These are phyloP conservation scores for Prunus fruticosa DNA, from an alignment of 306 rosid genomes.

Conservation along the genomic window DNA sequence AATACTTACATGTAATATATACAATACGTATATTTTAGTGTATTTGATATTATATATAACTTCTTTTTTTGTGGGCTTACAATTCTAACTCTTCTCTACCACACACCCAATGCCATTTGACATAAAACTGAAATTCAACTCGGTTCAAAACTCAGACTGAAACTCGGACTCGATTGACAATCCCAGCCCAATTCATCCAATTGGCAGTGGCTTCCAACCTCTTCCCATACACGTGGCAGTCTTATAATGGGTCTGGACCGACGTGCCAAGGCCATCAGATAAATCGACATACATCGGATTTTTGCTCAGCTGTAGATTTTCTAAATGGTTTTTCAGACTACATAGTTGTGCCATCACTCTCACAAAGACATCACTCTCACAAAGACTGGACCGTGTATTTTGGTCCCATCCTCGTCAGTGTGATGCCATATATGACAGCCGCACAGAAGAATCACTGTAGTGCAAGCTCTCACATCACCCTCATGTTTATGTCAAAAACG, in stretches of 20 bases:
- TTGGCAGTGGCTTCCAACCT: neutral
- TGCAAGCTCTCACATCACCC: neutral
- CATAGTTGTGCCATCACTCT: too few species aligned
- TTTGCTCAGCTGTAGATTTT: neutral
- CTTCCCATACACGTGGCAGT: constrained; percentile 15
- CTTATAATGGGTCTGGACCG: constrained; percentile 9
- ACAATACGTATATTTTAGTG: neutral
- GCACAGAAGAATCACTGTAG: too few species aligned
- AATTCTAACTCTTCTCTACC: neutral
- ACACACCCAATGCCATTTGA: neutral
- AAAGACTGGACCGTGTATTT: too few species aligned
- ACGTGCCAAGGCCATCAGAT: neutral
- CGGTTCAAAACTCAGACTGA: neutral
- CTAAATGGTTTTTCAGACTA: neutral
- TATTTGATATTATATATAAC: neutral
- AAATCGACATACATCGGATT: neutral
- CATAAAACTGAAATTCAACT: neutral
- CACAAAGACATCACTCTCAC: too few species aligned
- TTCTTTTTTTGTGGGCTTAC: neutral
- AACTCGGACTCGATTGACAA: neutral
- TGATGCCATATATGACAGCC: too few species aligned
- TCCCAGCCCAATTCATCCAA: neutral
- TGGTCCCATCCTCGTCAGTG: too few species aligned
- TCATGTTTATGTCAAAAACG: neutral
- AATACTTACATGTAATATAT: neutral